Conservation (phyloP, 176 grass and related monocot species). For the Rhipidocladum racemiflorum region DNA sequence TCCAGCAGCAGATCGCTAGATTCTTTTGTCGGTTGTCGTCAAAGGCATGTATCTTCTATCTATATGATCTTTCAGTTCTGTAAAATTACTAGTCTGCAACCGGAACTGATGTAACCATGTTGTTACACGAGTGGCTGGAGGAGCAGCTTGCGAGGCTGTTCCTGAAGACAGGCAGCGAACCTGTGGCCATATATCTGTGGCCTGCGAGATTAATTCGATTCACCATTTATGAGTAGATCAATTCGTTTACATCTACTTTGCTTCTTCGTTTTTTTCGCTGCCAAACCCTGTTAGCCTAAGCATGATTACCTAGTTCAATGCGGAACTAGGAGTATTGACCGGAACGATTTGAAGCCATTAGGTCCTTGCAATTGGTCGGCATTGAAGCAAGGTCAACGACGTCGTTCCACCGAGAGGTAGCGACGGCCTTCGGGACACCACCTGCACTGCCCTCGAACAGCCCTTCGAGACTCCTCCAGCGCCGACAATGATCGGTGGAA, state of each 20-base stretch:
- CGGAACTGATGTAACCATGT: background rate
- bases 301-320: too few species aligned
- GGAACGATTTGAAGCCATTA: too few species aligned
- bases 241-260: background rate
- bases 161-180: background rate
- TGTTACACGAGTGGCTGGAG: background rate
- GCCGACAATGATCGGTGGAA: too few species aligned
- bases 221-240: background rate
- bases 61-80: background rate
- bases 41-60: background rate
- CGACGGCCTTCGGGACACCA: too few species aligned
- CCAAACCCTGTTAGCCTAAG: too few species aligned
- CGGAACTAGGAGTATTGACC: too few species aligned
- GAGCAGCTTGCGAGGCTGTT: background rate
- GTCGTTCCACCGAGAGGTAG: too few species aligned
- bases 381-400: too few species aligned
- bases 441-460: too few species aligned
- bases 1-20: background rate
- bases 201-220: background rate
- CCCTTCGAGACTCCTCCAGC: too few species aligned
- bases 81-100: background rate
- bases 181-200: constrained; percentile 7
- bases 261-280: too few species aligned
- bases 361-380: too few species aligned
- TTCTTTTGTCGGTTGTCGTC: background rate